These are phyloP conservation scores for Euphorbia schlechtendalii DNA, from an alignment of 441 rosid genomes.

Conservation along the genomic window DNA sequence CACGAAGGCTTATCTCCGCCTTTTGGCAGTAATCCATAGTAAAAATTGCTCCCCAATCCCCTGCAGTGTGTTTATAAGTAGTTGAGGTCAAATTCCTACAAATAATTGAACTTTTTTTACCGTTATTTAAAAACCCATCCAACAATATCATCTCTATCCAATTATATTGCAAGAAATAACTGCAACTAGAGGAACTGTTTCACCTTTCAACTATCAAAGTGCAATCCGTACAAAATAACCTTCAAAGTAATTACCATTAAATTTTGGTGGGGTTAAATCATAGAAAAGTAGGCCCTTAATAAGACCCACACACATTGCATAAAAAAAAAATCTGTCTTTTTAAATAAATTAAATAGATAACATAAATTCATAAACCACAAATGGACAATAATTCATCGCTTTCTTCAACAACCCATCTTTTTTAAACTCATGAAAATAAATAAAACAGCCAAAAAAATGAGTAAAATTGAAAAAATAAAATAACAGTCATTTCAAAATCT, in stretches of 20 bases:
- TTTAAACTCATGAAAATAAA: not conserved
- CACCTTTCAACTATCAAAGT: conserved; percentile 23
- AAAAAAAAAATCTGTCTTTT: conserved; percentile 1
- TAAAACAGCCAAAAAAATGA: not conserved
- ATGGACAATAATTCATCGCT: conserved; percentile 12
- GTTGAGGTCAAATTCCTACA: conserved; percentile 15
- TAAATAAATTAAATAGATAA: not conserved
- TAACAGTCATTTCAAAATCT: not conserved
- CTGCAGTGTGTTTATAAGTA: conserved; percentile 6
- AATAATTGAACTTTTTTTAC: conserved; percentile 5
- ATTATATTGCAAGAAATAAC: conserved; percentile 23
- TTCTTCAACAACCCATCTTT: conserved; percentile 5
- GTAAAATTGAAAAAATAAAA: not conserved
- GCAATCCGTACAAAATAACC: conserved; percentile 14
- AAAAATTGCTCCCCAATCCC: conserved; percentile 15
- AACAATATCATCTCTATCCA: conserved; percentile 14
- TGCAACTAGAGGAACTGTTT: conserved; percentile 13
- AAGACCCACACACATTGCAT: conserved; percentile 22
- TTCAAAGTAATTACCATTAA: conserved; percentile 36
- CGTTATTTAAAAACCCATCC: conserved; percentile 11
- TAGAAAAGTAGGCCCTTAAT: conserved; percentile 29
- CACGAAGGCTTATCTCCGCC: not conserved
- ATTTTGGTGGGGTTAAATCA: conserved; percentile 22
- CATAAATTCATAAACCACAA: not conserved
- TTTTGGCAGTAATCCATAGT: not conserved